Conservation (phyloP, 169 alveolate genomes). For the Plasmodium coatneyi region DNA sequence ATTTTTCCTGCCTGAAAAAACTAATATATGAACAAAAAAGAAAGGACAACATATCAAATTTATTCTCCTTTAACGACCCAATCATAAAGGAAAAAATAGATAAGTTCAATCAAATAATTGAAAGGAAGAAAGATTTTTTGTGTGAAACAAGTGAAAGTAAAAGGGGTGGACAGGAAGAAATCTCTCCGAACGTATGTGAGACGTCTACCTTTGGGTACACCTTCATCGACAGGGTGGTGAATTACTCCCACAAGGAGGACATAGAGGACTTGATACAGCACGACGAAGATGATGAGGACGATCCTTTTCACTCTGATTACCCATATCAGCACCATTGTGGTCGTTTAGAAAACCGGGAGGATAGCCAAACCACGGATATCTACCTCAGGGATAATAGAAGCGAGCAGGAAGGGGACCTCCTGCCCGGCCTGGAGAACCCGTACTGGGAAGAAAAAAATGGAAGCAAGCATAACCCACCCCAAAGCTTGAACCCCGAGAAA, state of each 20-base stretch:
- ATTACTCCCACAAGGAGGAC: conserved; percentile 20
- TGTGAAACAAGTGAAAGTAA: neutral
- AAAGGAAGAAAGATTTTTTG: conserved; percentile 38
- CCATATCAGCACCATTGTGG: neutral
- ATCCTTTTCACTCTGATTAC: neutral
- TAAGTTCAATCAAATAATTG: conserved; percentile 55
- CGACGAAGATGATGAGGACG: conserved; percentile 34
- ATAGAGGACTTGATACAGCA: conserved; percentile 66
- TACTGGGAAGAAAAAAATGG: too few relatives aligned
- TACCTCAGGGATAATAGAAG: neutral
- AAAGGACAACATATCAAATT: conserved; percentile 18
- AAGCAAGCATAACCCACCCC: too few relatives aligned
- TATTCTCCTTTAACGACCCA: conserved; percentile 71
- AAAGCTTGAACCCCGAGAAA: neutral
- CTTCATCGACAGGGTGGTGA: conserved; percentile 26
- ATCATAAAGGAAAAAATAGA: conserved; percentile 45
- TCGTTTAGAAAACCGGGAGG: neutral
- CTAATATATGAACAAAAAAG: conserved; percentile 64
- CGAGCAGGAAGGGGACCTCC: neutral
- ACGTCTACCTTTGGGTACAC: conserved; percentile 73
- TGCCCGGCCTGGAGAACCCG: neutral
- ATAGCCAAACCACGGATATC: neutral
- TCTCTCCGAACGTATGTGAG: conserved; percentile 31
- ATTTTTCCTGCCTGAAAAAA: conserved; percentile 68
- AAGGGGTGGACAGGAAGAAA: conserved; percentile 19